phyloP scores from a whole-genome alignment of 2,329 filamentous ascomycete genomes.

The Penicillium sp. region DNA sequence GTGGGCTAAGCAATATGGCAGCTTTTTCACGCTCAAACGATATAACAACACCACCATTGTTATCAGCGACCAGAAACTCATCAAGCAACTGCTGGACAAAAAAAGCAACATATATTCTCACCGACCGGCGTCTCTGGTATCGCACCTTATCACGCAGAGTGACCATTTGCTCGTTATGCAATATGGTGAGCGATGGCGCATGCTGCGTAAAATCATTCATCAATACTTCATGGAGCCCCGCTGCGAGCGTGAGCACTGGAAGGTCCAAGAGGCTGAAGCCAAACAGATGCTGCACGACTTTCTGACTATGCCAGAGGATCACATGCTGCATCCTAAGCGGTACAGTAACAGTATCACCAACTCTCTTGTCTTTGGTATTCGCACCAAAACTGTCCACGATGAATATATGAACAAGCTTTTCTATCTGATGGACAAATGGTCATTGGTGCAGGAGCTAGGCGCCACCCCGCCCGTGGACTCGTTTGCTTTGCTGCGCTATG shows the following conservation, averaged over 20 bases:
- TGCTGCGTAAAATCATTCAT: conserved; percentile 48
- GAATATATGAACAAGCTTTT: neutral
- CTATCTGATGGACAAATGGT: conserved; percentile 4
- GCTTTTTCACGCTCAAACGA: neutral
- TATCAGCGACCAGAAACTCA: neutral
- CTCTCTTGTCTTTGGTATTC: neutral
- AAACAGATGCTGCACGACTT: conserved; percentile 50
- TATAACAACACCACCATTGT: neutral
- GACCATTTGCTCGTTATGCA: conserved; percentile 4
- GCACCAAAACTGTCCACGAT: neutral
- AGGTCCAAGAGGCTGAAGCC: conserved; percentile 49
- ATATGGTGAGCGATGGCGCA: conserved; percentile 41
- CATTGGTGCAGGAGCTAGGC: neutral
- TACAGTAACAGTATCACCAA: conserved; percentile 51
- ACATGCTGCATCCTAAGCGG: conserved; percentile 50
- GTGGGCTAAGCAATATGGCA: neutral
- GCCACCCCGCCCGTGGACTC: neutral
- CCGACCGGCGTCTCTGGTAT: neutral
- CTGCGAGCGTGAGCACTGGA: conserved; percentile 5
- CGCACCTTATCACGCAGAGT: neutral
- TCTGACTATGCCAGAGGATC: conserved; percentile 39
- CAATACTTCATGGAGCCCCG: conserved; percentile 47
- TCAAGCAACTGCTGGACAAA: neutral
- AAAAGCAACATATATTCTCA: neutral
- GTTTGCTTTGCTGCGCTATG: neutral